Evolutionary conservation across 2,329 filamentous ascomycete genomes (phyloP).

Genomic region (Xylariaceae sp.): DNA sequence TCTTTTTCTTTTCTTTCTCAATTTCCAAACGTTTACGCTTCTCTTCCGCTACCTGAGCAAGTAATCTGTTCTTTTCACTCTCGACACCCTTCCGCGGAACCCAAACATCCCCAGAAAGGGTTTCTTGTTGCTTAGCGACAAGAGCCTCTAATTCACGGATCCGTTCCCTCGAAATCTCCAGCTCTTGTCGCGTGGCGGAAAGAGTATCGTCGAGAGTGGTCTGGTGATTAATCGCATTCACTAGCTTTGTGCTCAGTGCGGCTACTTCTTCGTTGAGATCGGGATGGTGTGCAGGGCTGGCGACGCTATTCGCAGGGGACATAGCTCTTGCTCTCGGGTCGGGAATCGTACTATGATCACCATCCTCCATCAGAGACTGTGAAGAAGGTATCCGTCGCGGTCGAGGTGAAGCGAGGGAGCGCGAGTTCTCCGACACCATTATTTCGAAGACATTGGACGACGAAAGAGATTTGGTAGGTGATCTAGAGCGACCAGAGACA

Average conservation of each 20-base stretch:
- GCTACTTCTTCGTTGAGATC: constrained; percentile 71
- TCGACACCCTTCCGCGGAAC: constrained; percentile 72
- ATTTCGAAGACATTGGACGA: constrained; percentile 26
- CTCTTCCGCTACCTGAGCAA: constrained; percentile 58
- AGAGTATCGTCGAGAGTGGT: constrained; percentile 86
- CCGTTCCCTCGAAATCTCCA: constrained; percentile 65
- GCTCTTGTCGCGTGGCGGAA: constrained; percentile 73
- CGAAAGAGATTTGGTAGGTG: constrained; percentile 30
- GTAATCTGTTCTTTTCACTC: constrained; percentile 58
- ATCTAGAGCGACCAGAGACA: constrained; percentile 34
- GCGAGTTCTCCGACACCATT: constrained; percentile 22
- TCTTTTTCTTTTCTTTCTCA: constrained; percentile 77
- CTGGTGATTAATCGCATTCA: constrained; percentile 96
- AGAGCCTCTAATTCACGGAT: constrained; percentile 62
- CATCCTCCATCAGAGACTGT: constrained; percentile 44
- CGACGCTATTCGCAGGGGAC: constrained; percentile 38
- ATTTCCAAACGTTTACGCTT: constrained; percentile 56
- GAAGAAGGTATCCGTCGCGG: constrained; percentile 34
- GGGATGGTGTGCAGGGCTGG: constrained; percentile 41
- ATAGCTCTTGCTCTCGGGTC: constrained; percentile 53
- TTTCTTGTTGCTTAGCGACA: constrained; percentile 63
- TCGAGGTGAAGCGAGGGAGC: constrained; percentile 30
- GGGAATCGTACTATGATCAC: constrained; percentile 64
- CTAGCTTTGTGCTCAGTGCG: constrained; percentile 86
- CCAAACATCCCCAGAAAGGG: constrained; percentile 68